A percentile compares a stretch with the other conserved stretches of the same genome.
phyloP scores from a whole-genome alignment of 768 basidiomycete genomes.

The Kwoniella heveanensis region DNA sequence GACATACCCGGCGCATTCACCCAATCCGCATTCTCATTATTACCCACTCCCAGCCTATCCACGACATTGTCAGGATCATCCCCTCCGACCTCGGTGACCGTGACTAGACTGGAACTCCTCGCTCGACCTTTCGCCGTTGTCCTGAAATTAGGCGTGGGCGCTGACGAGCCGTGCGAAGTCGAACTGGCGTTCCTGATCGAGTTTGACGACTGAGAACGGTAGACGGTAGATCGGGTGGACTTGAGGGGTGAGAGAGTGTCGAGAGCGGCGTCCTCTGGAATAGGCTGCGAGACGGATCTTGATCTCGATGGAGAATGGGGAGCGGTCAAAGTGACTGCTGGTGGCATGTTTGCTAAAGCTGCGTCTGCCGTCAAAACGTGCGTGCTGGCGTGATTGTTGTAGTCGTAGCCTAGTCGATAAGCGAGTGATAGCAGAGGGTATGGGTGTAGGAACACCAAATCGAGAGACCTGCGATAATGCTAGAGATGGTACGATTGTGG shows the following conservation, averaged over 20 bases:
- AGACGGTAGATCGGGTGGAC: slow-evolving; percentile 22
- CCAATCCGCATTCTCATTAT: slow-evolving; percentile 57
- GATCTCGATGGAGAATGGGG: slow-evolving; percentile 41
- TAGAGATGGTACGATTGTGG: too few species aligned
- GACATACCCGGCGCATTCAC: slow-evolving; percentile 56
- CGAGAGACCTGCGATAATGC: too few species aligned
- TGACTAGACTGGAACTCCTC: slow-evolving; percentile 55
- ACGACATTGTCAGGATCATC: slow-evolving; percentile 55
- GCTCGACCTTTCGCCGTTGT: slow-evolving; percentile 40
- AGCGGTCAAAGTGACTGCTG: slow-evolving; percentile 38
- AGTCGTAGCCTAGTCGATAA: too few species aligned
- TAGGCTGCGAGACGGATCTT: slow-evolving; percentile 49
- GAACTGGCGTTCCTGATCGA: slow-evolving; percentile 14
- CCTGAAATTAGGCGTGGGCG: slow-evolving; percentile 13
- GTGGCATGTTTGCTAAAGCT: slow-evolving; percentile 25
- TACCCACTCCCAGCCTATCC: slow-evolving; percentile 53
- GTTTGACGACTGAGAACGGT: slow-evolving; percentile 35
- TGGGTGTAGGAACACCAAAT: too few species aligned
- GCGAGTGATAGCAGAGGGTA: neutral
- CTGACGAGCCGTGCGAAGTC: slow-evolving; percentile 2
- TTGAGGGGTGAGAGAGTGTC: slow-evolving; percentile 25
- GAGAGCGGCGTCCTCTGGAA: slow-evolving; percentile 36
- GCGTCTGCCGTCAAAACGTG: neutral
- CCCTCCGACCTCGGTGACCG: slow-evolving; percentile 57
- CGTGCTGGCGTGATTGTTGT: neutral